Evolutionary conservation across 768 basidiomycete species (phyloP), one percentile per base, ranked within the genome.

Genomic region (Tulasnella sp.): DNA sequence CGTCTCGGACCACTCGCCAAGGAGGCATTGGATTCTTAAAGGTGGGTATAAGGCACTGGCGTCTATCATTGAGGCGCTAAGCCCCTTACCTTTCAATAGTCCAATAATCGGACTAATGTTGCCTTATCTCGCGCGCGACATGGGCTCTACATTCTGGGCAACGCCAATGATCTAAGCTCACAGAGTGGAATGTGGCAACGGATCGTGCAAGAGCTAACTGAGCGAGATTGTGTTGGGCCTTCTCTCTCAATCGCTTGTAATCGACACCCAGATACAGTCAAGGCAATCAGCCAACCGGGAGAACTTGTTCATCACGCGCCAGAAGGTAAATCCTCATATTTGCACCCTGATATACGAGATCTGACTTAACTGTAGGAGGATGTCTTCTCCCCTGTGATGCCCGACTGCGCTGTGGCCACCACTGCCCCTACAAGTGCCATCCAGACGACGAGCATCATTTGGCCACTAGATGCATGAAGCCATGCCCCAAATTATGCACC

Each of bases 121-220:
- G 84, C 87, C 0, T 67, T 89, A 3, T 87, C 85, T 21, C 75
- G 87, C 21, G 86, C 87, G 2, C 77, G 79, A 48, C 79, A 89
- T 60, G 87, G 87, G 5, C 70, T 89, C 1, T 88, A 76, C 65
- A 78, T 89, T 31, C 70, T 89, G 2, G 87, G 87, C 27, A 86
- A 87, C 53, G 79, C 82, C 0, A 67, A 74, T 0, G 77, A 80
- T 43, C 66, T 85, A 44, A 70, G 76, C 3, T 69, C 73, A 15
- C 38, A 27, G 2, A 81, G 78, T 59, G 53, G 66, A 8, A 83
- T 82, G 70, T 88, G 85, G 87, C 67, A 66, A 0, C 69, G 67
- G 0, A 73, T 86, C n/a, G 69, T 85, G 2, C 73, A 80, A 17
- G 76, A 82, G 63, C 70, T 88, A 46, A 76, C 80, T 34, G 64